These are phyloP conservation scores for Eucalyptus erythrocorys DNA, from an alignment of 345 rosid genomes.

Conservation along the genomic window DNA sequence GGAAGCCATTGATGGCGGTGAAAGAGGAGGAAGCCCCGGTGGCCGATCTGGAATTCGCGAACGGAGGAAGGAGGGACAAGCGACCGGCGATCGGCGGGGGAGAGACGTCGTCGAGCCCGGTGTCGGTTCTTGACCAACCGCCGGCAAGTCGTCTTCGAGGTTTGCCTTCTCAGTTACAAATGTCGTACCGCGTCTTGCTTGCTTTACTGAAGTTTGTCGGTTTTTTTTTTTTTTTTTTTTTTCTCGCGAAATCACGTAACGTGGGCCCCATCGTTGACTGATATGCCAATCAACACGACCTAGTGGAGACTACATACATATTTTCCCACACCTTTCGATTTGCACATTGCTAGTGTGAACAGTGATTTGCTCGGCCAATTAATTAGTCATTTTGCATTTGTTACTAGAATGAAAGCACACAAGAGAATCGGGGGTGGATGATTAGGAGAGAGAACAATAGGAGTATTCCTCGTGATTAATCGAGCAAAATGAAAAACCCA, in stretches of 20 bases:
- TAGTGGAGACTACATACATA: not conserved
- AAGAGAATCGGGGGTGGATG: not conserved
- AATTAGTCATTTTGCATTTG: not conserved
- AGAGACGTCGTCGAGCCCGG: conserved; percentile 30
- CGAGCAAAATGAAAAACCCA: not conserved
- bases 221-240: too few species aligned
- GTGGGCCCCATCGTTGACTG: not conserved
- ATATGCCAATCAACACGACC: not conserved
- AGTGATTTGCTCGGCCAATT: not conserved
- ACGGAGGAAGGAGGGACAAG: not conserved
- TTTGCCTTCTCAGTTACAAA: not conserved
- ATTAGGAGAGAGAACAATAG: not conserved
- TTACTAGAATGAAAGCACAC: not conserved
- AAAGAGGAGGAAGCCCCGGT: conserved; percentile 16
- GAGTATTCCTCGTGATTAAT: not conserved
- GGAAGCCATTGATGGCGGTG: conserved; percentile 1
- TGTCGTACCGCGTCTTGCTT: not conserved
- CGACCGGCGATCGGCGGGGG: not conserved
- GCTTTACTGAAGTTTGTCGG: not conserved
- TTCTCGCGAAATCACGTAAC: not conserved
- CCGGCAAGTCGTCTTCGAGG: not conserved
- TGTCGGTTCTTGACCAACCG: conserved; percentile 36
- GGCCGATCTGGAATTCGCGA: not conserved
- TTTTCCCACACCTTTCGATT: not conserved
- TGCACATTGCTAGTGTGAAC: not conserved